phyloP scores from a whole-genome alignment of 345 rosid species.

The Boechera divaricarpa region DNA sequence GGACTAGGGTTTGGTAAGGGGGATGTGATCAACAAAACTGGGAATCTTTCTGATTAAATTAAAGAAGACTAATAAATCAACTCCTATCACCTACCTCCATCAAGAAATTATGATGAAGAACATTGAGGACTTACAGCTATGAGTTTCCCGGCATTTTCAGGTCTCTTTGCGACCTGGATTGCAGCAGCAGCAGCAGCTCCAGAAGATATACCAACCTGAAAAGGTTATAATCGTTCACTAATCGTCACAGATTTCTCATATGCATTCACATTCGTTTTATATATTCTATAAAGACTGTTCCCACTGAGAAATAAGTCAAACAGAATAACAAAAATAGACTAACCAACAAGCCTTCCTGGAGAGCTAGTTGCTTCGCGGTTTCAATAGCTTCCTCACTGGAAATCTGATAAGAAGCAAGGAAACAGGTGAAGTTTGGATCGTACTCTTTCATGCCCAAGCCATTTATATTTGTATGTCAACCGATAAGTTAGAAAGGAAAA shows the following conservation, averaged over 20 bases:
- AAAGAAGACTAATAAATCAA: not conserved
- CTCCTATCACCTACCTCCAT: conserved; percentile 25
- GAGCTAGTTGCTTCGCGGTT: conserved; percentile 95
- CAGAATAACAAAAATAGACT: conserved; percentile 36
- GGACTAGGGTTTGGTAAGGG: conserved; percentile 26
- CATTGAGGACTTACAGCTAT: conserved; percentile 65
- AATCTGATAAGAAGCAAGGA: conserved; percentile 54
- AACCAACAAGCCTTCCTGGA: conserved; percentile 96
- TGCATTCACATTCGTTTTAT: not conserved
- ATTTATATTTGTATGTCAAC: not conserved
- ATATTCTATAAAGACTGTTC: conserved; percentile 2
- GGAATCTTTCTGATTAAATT: not conserved
- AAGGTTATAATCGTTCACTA: not conserved
- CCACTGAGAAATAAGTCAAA: not conserved
- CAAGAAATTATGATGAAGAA: not conserved
- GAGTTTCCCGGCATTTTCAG: conserved; percentile 92
- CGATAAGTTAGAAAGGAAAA: not conserved
- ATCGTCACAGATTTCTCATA: conserved; percentile 3
- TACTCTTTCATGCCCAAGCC: not conserved
- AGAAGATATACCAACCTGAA: conserved; percentile 96
- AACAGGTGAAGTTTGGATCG: conserved; percentile 6
- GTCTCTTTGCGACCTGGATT: conserved; percentile 82
- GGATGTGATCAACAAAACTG: not conserved
- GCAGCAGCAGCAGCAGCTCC: conserved; percentile 98
- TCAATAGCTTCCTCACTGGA: conserved; percentile 93